Base-by-base conservation (phyloP, 2,329 filamentous ascomycete genomes). In the Neocucurbitaria cava region DNA sequence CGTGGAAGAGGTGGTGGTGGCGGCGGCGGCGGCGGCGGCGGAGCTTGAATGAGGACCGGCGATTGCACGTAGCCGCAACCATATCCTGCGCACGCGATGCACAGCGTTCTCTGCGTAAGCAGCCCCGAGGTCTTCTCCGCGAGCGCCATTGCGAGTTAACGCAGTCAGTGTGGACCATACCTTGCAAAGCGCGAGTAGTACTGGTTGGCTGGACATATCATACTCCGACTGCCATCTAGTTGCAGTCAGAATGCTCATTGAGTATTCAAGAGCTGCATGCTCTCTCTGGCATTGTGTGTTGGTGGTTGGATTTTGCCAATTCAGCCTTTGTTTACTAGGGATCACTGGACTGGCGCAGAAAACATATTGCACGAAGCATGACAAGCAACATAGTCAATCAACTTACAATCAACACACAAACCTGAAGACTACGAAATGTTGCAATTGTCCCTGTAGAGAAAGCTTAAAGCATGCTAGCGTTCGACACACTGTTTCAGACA, bases 1-100 rank as follows among this genome's bases (percentile, higher is more conserved):
- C 71, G 86, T 56, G 82, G 83, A 52, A 79, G 84, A 59, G 81
- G 84, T 56, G 81, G 85, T 41, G 81, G 83, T 6, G 79, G 83
- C n/a, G n/a, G n/a, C n/a, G n/a, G n/a, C n/a, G 81, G 84, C 56
- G 81, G 85, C 41, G 81, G 83, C 5, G 79, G 83, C 24, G 81
- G 83, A 24, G 63, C 51, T 6, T 26, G 81, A 83, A 26, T 79
- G 47, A 33, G 43, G 55, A 49, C 64, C 60, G 64, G 50, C 23
- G 33, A 10, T 17, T 38, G 35, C 35, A 46, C 38, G 33, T 23
- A 31, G 36, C 38, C 49, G 41, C 44, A 35, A 30, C 45, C 46
- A 35, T 28, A 47, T 31, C 42, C 15, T 35, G 44, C 23, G n/a
- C 31, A 46, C 15, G 18, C 31, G 31, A 49, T 49, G 18, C 17